Evolutionary conservation across 495 filamentous ascomycete species (phyloP).

Genomic region (Elasticomyces elasticus): DNA sequence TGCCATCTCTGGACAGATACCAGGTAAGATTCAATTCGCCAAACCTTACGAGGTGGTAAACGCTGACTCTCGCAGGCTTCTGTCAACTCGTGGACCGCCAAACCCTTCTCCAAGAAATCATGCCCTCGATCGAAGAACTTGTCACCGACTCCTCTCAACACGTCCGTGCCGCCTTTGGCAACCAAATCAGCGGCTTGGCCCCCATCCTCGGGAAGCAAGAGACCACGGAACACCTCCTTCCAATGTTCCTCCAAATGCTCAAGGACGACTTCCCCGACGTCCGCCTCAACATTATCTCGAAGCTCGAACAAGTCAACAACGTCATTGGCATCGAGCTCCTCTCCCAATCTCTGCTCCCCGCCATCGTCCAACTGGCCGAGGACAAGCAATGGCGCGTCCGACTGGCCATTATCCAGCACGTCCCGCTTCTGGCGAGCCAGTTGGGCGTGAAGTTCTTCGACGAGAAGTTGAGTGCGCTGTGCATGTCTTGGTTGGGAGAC

Average conservation of each 20-base stretch:
- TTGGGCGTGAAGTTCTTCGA: conserved; percentile 97
- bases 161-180: conserved; percentile 88
- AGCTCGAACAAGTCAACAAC: conserved; percentile 94
- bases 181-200: conserved; percentile 92
- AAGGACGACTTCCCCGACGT: conserved; percentile 99
- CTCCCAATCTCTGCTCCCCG: conserved; percentile 89
- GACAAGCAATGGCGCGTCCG: conserved; percentile 99
- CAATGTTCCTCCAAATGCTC: conserved; percentile 98
- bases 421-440: conserved; percentile 89
- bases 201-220: conserved; percentile 97
- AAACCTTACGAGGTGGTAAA: too few species aligned
- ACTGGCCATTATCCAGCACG: conserved; percentile 97
- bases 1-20: conserved; percentile 94
- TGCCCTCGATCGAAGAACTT: conserved; percentile 90
- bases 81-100: conserved; percentile 77
- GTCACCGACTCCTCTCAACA: conserved; percentile 95
- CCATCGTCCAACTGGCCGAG: conserved; percentile 95
- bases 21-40: too few species aligned
- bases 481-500: conserved; percentile 99
- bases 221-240: conserved; percentile 90
- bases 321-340: conserved; percentile 97
- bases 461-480: conserved; percentile 85
- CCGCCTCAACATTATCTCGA: conserved; percentile 95
- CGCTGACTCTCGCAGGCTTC: conserved; percentile 53
- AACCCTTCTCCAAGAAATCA: conserved; percentile 88